A percentile compares a stretch with the other conserved stretches of the same genome.
phyloP scores from a whole-genome alignment of 208 protist genomes.

The Vickermania ingenoplastis region DNA sequence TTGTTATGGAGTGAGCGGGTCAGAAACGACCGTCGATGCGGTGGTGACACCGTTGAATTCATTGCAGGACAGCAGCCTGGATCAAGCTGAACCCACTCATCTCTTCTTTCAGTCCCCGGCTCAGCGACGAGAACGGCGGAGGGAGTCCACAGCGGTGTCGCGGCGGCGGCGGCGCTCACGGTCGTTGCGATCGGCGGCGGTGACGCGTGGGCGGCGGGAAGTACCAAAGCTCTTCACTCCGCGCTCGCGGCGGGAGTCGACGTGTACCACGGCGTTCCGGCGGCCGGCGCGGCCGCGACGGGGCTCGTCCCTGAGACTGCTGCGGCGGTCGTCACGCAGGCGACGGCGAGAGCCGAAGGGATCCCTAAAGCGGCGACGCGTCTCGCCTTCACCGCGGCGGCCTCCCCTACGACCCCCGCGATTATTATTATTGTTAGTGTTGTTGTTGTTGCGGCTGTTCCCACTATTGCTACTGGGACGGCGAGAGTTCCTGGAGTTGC shows the following conservation, averaged over 20 bases:
- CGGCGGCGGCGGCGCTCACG: slow-evolving; percentile 29
- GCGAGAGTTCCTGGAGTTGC: background rate
- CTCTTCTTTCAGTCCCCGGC: no score
- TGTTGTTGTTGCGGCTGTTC: slow-evolving; percentile 6
- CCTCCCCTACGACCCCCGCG: slow-evolving; percentile 6
- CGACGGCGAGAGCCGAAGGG: background rate
- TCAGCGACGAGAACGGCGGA: slow-evolving; percentile 35
- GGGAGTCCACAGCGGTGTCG: slow-evolving; percentile 16
- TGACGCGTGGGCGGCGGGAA: slow-evolving; percentile 23
- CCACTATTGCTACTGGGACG: slow-evolving; percentile 9
- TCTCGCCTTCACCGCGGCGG: slow-evolving; percentile 9
- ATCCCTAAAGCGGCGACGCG: slow-evolving; percentile 3
- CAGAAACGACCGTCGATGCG: no score
- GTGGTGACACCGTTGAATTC: no score
- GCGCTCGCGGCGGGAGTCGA: slow-evolving; percentile 2
- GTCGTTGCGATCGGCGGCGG: slow-evolving; percentile 57
- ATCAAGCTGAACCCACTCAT: no score
- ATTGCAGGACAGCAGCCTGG: no score
- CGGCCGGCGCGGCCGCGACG: background rate
- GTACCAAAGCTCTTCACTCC: slow-evolving; percentile 34
- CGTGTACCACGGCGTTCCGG: slow-evolving; percentile 2
- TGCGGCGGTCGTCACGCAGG: background rate
- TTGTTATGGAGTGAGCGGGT: no score
- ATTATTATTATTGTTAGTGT: slow-evolving; percentile 6
- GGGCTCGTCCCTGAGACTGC: slow-evolving; percentile 3